Conservation (phyloP, 2,329 filamentous ascomycete species). For the Fusarium avenaceum region DNA sequence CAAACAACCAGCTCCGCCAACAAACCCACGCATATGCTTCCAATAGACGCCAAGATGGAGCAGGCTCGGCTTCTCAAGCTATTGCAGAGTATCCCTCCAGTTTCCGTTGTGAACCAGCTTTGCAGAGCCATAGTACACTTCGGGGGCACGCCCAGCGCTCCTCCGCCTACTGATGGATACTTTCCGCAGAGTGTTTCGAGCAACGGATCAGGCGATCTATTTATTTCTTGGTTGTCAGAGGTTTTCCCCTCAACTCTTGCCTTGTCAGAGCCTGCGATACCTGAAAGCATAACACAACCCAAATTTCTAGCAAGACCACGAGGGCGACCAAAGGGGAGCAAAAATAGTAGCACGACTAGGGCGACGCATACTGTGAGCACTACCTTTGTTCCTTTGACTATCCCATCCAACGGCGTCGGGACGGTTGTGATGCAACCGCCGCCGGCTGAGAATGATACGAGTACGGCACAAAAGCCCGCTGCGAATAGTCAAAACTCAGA, state of each 20-base stretch:
- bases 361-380: slow-evolving; percentile 52
- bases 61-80: slow-evolving; percentile 71
- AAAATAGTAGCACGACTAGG: slow-evolving; percentile 33
- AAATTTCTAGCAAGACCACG: slow-evolving; percentile 57
- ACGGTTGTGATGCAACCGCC: slow-evolving; percentile 5
- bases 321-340: slow-evolving; percentile 70
- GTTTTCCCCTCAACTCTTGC: slow-evolving; percentile 67
- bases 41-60: slow-evolving; percentile 67
- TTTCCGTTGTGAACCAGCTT: slow-evolving; percentile 71
- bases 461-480: slow-evolving; percentile 8
- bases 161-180: slow-evolving; percentile 63
- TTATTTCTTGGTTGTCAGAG: slow-evolving; percentile 73
- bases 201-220: slow-evolving; percentile 69
- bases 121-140: slow-evolving; percentile 75
- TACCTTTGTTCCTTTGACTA: slow-evolving; percentile 7
- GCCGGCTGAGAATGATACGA: slow-evolving; percentile 3
- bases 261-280: not conserved
- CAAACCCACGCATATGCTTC: slow-evolving; percentile 42
- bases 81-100: slow-evolving; percentile 67
- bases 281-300: not conserved
- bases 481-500: slow-evolving; percentile 2
- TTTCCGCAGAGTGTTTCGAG: slow-evolving; percentile 69
- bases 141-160: slow-evolving; percentile 69
- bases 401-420: slow-evolving; percentile 4
- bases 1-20: slow-evolving; percentile 37